phyloP scores from a whole-genome alignment of 306 rosid genomes.

The Sindora glabra region DNA sequence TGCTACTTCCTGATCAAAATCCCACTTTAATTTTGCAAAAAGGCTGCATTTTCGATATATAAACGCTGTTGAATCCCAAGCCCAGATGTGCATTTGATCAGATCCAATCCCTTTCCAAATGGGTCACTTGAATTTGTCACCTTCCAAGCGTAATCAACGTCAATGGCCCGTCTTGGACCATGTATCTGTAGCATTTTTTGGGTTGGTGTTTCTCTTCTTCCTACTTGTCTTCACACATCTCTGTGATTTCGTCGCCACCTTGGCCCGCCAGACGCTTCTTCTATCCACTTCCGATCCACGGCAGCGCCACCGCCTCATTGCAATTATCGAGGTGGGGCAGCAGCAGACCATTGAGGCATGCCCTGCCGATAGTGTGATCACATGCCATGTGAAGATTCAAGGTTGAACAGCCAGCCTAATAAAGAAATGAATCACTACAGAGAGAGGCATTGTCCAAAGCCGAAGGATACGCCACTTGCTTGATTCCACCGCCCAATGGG shows the following conservation, averaged over 20 bases:
- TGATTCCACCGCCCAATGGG: slow-evolving; percentile 70
- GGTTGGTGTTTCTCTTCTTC: slow-evolving; percentile 62
- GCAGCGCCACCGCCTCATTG: slow-evolving; percentile 64
- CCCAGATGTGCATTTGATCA: slow-evolving; percentile 35
- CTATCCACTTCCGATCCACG: slow-evolving; percentile 61
- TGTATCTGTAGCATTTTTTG: slow-evolving; percentile 66
- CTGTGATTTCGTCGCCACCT: slow-evolving; percentile 84
- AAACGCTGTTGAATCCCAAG: too few relatives aligned
- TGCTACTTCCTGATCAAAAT: too few relatives aligned
- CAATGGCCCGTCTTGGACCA: slow-evolving; percentile 85
- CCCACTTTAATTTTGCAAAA: neutral
- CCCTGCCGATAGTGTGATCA: slow-evolving; percentile 46
- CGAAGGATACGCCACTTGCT: slow-evolving; percentile 66
- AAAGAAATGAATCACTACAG: slow-evolving; percentile 89
- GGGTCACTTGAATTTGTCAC: slow-evolving; percentile 77
- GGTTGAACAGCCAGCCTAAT: slow-evolving; percentile 75
- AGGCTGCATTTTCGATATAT: neutral
- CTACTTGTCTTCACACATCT: slow-evolving; percentile 68
- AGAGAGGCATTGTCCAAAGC: slow-evolving; percentile 81
- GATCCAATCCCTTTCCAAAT: slow-evolving; percentile 41
- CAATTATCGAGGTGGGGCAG: slow-evolving; percentile 55
- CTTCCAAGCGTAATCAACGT: slow-evolving; percentile 59
- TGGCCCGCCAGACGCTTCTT: slow-evolving; percentile 81
- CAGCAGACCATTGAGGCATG: slow-evolving; percentile 58
- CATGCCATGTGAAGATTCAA: too few relatives aligned